phyloP scores from a whole-genome alignment of 108 stramenopile species.

The Nannochloropsis salina region DNA sequence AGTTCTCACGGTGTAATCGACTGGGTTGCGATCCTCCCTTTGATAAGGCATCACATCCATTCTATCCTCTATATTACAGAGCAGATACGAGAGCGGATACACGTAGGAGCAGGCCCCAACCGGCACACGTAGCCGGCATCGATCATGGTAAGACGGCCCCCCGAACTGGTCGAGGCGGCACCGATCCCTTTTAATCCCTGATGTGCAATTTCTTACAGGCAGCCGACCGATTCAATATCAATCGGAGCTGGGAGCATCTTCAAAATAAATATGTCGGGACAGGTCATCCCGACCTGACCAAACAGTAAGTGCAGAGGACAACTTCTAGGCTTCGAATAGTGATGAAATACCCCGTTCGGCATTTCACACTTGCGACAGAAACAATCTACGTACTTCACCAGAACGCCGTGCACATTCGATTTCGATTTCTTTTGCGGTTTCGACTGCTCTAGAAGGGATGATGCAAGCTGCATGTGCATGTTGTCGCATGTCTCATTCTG shows the following conservation, averaged over 20 bases:
- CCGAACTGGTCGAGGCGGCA: too few species aligned
- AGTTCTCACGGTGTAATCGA: too few species aligned
- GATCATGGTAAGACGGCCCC: too few species aligned
- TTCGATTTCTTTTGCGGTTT: neutral
- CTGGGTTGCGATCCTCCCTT: too few species aligned
- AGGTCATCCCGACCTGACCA: conserved; percentile 61
- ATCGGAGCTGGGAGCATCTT: conserved; percentile 57
- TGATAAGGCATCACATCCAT: too few species aligned
- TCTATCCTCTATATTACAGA: too few species aligned
- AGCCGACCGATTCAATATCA: conserved; percentile 56
- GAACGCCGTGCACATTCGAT: neutral
- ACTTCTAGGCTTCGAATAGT: neutral
- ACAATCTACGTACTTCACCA: neutral
- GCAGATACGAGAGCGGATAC: too few species aligned
- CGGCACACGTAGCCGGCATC: too few species aligned
- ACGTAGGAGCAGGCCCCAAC: too few species aligned
- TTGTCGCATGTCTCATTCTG: neutral
- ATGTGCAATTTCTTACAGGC: conserved; percentile 28
- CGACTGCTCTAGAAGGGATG: neutral
- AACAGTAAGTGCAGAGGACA: conserved; percentile 42
- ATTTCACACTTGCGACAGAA: neutral
- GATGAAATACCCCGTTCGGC: too few species aligned
- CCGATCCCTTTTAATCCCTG: too few species aligned
- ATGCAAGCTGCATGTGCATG: too few species aligned
- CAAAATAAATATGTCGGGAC: conserved; percentile 60